Evolutionary conservation across 352 stramenopile genomes (phyloP).

Genomic region (Globisporangium mamillatum): DNA sequence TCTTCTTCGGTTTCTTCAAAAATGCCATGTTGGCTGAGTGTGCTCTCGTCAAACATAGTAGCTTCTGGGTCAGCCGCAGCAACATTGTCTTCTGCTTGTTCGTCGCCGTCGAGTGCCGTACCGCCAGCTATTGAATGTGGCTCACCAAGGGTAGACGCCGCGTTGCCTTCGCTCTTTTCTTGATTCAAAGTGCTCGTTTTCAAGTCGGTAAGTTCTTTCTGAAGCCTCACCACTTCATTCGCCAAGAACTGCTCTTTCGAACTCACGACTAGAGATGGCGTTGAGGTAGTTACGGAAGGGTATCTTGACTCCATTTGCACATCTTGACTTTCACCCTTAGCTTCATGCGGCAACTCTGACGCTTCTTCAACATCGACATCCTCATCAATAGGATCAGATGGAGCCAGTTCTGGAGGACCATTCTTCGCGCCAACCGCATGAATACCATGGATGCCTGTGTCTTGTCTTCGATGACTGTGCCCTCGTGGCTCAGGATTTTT

Average conservation of each 20-base stretch:
- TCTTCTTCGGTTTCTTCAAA: slow-evolving; percentile 5
- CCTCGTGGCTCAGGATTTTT: background rate
- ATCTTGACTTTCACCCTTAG: background rate
- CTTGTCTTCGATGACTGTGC: background rate
- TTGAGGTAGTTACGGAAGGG: background rate
- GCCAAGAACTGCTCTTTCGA: slow-evolving; percentile 33
- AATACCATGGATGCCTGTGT: slow-evolving; percentile 2
- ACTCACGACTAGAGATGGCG: slow-evolving; percentile 1
- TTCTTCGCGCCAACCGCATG: background rate
- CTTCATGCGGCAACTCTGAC: background rate
- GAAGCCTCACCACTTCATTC: slow-evolving; percentile 29
- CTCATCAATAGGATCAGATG: slow-evolving; percentile 2
- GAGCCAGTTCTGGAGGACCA: background rate
- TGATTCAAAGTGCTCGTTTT: background rate
- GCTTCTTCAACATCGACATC: background rate
- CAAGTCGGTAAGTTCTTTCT: slow-evolving; percentile 25
- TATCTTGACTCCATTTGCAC: background rate
- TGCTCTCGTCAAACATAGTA: background rate
- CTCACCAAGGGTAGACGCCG: background rate
- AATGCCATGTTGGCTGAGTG: background rate
- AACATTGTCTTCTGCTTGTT: background rate
- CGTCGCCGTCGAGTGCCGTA: background rate
- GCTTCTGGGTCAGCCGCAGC: background rate
- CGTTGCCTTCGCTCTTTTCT: background rate
- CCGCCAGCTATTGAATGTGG: background rate